Conservation (phyloP, 1,284 basidiomycete genomes). For the Phylloporus gajari region DNA sequence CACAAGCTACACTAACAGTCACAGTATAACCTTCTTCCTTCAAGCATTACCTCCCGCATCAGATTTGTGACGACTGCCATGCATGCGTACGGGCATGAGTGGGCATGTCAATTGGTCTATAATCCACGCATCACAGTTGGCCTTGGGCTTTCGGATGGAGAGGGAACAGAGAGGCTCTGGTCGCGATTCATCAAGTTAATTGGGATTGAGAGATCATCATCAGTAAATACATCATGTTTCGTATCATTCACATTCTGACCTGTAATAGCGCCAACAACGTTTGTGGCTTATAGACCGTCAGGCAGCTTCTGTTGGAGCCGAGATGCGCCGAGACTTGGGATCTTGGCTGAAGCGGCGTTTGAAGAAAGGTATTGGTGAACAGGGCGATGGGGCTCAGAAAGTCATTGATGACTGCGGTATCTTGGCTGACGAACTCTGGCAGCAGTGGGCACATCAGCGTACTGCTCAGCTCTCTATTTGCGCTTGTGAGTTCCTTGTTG, state of each 20-base stretch:
- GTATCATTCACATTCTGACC: too few relatives aligned
- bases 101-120: neutral
- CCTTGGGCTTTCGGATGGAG: neutral
- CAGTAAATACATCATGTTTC: too few relatives aligned
- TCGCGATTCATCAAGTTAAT: neutral
- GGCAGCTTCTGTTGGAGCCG: neutral
- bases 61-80: neutral
- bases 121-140: neutral
- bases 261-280: neutral
- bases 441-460: neutral
- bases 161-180: neutral
- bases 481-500: neutral
- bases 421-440: too few relatives aligned
- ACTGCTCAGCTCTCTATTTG: neutral
- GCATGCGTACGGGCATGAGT: neutral
- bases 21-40: too few relatives aligned
- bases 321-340: neutral
- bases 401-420: too few relatives aligned
- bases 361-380: too few relatives aligned
- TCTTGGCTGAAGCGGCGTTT: neutral
- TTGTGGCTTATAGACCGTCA: neutral
- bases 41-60: too few relatives aligned
- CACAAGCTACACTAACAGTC: too few relatives aligned
- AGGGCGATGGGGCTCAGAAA: neutral
- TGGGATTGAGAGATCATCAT: too few relatives aligned